Base-by-base conservation (phyloP, 164 flowering plant species). In the Buxus sempervirens region DNA sequence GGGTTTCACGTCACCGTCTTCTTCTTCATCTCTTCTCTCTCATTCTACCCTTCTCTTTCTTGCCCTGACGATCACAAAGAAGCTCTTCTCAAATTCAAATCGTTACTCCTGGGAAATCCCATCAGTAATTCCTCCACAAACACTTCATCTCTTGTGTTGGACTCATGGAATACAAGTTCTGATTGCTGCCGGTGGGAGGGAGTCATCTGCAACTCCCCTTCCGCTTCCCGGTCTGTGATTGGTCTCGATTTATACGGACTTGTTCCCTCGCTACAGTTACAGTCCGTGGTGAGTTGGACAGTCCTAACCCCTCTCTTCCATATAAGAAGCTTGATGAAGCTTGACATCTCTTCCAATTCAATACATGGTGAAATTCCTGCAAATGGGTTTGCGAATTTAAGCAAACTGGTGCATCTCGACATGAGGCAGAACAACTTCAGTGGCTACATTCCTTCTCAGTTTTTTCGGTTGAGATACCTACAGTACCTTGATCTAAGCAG, bases 41-140 rank as follows among this genome's bases (percentile, higher is more conserved):
- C 63, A 28, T 58, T 0, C 21, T 25, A 36, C 60, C 54, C 69
- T 18, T 60, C 67, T 27, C 55, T 77, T 15, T 66, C 67, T 54
- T 79, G 83, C 55, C 82, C 80, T 18, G 62, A 70, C 28, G 68
- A 73, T 58, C 80, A 83, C 0, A 83, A 79, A 63, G 77, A 79
- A 74, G 76, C 83, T 20, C 84, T 83, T 7, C 78, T 83, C 57
- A 67, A 72, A 21, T 83, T 81, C 75, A 81, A 79, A 63, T 71
- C 77, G 58, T 21, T 32, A 19, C 42, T 78, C 32, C 18, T 72
- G 51, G 16, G 24, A 16, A 38, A 60, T 21, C 27, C 70, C 28
- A 18, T 28, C 15, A 48, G 18, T 48, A 42, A 56, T 14, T 49
- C 65, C 53, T 62, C 62, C 9, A 12, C 24, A 4, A 60, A 48